Evolutionary conservation across 2,329 filamentous ascomycete species (phyloP).

Genomic region (Aspergillus quadricinctus): DNA sequence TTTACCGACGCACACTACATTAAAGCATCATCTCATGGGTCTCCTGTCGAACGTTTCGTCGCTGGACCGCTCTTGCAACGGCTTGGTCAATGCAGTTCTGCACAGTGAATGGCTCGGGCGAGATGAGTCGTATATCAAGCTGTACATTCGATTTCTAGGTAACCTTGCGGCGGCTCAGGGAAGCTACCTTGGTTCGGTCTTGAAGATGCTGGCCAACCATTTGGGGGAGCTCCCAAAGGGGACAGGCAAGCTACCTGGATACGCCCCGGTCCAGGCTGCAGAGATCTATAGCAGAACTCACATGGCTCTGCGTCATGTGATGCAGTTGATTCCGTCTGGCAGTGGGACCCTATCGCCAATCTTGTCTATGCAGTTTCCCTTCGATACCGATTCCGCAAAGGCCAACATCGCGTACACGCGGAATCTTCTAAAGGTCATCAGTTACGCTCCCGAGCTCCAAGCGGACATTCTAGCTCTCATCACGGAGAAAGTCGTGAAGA

Average conservation of each 20-base stretch:
- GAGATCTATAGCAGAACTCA: conserved; percentile 72
- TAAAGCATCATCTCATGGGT: conserved; percentile 58
- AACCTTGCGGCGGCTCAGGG: conserved; percentile 77
- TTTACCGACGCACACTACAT: conserved; percentile 47
- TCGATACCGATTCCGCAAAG: conserved; percentile 68
- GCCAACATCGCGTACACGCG: conserved; percentile 83
- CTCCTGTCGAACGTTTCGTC: conserved; percentile 53
- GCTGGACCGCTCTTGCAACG: conserved; percentile 53
- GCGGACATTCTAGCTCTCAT: conserved; percentile 79
- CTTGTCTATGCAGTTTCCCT: conserved; percentile 67
- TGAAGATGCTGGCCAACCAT: conserved; percentile 76
- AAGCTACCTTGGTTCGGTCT: conserved; percentile 67
- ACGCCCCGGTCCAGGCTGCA: conserved; percentile 56
- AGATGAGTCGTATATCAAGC: conserved; percentile 55
- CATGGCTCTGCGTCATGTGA: conserved; percentile 67
- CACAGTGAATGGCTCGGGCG: conserved; percentile 59
- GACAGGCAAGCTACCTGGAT: conserved; percentile 50
- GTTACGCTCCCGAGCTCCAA: conserved; percentile 73
- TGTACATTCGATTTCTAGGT: conserved; percentile 55
- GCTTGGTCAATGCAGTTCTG: conserved; percentile 55
- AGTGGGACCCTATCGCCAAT: conserved; percentile 65
- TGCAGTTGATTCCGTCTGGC: conserved; percentile 77
- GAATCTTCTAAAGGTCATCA: conserved; percentile 72
- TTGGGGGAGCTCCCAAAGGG: conserved; percentile 61
- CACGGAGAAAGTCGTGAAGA: conserved; percentile 81